phyloP scores from a whole-genome alignment of 169 alveolate genomes.

The Babesia microti region DNA sequence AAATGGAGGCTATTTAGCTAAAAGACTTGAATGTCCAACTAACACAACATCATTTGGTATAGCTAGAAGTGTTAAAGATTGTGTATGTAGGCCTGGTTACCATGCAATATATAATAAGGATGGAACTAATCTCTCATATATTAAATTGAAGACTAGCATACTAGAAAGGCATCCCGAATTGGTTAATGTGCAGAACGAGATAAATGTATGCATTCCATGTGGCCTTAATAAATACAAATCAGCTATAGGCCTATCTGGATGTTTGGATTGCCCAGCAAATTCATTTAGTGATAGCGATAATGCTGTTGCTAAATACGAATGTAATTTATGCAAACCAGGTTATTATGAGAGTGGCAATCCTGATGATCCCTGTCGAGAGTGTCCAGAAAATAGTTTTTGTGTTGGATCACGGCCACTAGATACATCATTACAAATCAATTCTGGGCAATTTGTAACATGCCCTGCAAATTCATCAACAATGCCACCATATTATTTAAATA shows the following conservation, averaged over 20 bases:
- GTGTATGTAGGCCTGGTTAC: conserved; percentile 57
- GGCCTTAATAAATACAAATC: conserved; percentile 17
- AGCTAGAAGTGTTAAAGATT: conserved; percentile 38
- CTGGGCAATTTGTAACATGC: conserved; percentile 52
- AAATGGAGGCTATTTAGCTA: conserved; percentile 49
- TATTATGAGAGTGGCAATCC: conserved; percentile 35
- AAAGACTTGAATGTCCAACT: conserved; percentile 43
- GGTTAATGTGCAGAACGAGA: no score
- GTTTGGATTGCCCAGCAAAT: conserved; percentile 23
- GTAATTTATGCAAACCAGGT: conserved; percentile 48
- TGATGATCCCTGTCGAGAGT: conserved; percentile 40
- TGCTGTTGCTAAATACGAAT: conserved; percentile 8
- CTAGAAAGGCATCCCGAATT: neutral
- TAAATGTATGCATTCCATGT: conserved; percentile 24
- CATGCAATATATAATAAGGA: conserved; percentile 1
- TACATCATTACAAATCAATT: conserved; percentile 13
- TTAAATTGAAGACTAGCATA: neutral
- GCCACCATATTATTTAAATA: conserved; percentile 47
- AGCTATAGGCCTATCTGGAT: neutral
- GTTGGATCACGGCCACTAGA: conserved; percentile 57
- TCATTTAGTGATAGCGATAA: conserved; percentile 21
- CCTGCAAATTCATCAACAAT: conserved; percentile 50
- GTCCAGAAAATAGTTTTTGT: conserved; percentile 53
- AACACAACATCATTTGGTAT: conserved; percentile 40
- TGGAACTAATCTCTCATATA: conserved; percentile 7